Base-by-base conservation (phyloP, 306 rosid species). In the Trichosanthes truncata region DNA sequence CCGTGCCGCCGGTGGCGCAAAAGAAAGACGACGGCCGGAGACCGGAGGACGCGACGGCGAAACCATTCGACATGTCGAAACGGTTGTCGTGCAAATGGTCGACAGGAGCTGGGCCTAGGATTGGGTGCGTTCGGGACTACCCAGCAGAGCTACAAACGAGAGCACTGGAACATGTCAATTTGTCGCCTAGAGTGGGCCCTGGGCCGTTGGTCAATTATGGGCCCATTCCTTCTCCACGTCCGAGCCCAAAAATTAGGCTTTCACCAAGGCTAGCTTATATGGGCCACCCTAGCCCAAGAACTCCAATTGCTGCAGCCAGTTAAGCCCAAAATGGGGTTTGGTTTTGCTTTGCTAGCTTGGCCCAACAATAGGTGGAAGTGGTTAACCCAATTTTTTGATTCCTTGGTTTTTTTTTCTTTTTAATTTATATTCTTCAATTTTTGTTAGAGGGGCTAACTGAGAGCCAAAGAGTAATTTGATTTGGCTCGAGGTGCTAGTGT, bases 201-300 rank as follows among this genome's bases (percentile, higher is more conserved):
- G 82, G 81, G 61, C 15, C 82, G 4, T 11, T 33, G 6, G 53
- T 49, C 6, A 81, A 76, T 41, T 87, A 76, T 26, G 97, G 97
- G 83, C 98, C 98, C 83, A 87, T 94, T 83, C 98, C 97, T 1
- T 94, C 98, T 76, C 97, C 98, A 11, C 81, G 97, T 83, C 98
- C 97, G 76, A 95, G 97, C 84, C 97, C 98, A 82, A 94, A 87
- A 57, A 57, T 94, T n/a, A 49, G 96, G 77, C 60, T 94, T 76
- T 94, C 98, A 0, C 98, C 98, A 0, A 84, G 97, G 80, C 81
- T 94, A 63, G 80, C 84, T 0, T 84, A 82, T 21, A 94, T 92
- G 94, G 98, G 98, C 46, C 84, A 88, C 2, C 94, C 92, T 3
- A 94, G 96, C 76, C 98, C 98, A 81, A 89, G 96, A 81, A 90